Percentiles rank a stretch among this genome's conserved stretches.
Conservation (phyloP, 257 asterid species). For the Paulownia fortunei region DNA sequence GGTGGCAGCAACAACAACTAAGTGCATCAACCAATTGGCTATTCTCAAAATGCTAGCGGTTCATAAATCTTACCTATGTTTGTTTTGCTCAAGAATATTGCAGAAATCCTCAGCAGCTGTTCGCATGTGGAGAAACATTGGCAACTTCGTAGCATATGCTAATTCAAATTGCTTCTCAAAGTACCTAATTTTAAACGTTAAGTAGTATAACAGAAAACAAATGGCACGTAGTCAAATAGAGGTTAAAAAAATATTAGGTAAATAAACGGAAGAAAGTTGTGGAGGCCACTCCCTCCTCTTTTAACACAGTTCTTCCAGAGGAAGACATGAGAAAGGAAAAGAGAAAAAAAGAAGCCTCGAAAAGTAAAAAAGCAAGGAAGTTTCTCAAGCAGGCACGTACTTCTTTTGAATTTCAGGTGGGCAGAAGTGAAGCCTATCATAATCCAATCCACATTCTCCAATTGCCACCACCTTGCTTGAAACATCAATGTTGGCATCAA, state of each 20-base stretch:
- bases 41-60: constrained; percentile 19
- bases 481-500: constrained; percentile 30
- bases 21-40: constrained; percentile 7
- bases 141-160: constrained; percentile 83
- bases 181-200: constrained; percentile 56
- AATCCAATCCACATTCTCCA: constrained; percentile 98
- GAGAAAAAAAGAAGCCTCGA: neutral
- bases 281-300: neutral
- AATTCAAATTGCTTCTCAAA: constrained; percentile 94
- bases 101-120: constrained; percentile 95
- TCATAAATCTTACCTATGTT: constrained; percentile 56
- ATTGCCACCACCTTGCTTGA: constrained; percentile 94
- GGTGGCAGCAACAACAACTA: neutral
- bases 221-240: constrained; percentile 1
- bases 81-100: constrained; percentile 67
- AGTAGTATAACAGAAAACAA: constrained; percentile 17
- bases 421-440: constrained; percentile 95
- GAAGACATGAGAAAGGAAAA: neutral
- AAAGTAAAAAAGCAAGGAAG: constrained; percentile 3
- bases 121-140: constrained; percentile 99
- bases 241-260: constrained; percentile 5
- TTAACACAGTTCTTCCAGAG: constrained; percentile 9
- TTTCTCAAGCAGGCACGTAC: constrained; percentile 55
- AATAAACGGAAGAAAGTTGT: neutral
- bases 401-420: constrained; percentile 81